Conservation (phyloP, 495 filamentous ascomycete genomes). For the Talaromyces proteolyticus region DNA sequence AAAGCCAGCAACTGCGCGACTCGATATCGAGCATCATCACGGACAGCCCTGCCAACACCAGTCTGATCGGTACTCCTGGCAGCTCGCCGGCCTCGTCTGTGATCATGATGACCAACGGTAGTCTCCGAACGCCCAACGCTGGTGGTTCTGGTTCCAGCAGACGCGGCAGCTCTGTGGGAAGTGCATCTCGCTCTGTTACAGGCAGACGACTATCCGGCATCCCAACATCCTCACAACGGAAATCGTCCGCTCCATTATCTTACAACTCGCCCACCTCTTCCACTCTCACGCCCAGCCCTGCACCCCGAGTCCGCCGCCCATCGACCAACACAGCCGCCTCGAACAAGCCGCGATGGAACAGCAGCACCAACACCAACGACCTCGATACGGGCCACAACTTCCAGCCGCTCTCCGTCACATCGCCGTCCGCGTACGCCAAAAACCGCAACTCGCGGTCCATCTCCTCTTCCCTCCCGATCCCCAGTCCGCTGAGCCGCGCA, state of each 20-base stretch:
- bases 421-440: slow-evolving; percentile 58
- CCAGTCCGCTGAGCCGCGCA: slow-evolving; percentile 31
- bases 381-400: slow-evolving; percentile 64
- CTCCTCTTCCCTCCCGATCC: slow-evolving; percentile 30
- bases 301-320: slow-evolving; percentile 36
- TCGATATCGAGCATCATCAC: slow-evolving; percentile 90
- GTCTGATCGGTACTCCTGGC: slow-evolving; percentile 70
- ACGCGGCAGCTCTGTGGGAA: slow-evolving; percentile 45
- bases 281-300: slow-evolving; percentile 51
- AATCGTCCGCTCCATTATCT: slow-evolving; percentile 17
- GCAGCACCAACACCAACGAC: slow-evolving; percentile 63
- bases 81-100: slow-evolving; percentile 91
- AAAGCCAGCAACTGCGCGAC: slow-evolving; percentile 73
- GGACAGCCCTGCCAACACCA: slow-evolving; percentile 71
- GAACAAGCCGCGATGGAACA: slow-evolving; percentile 76
- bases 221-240: slow-evolving; percentile 21
- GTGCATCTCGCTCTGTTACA: slow-evolving; percentile 36
- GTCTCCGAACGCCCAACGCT: slow-evolving; percentile 35
- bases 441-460: slow-evolving; percentile 26
- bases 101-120: slow-evolving; percentile 50
- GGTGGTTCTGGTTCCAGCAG: slow-evolving; percentile 37
- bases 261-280: slow-evolving; percentile 34
- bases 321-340: slow-evolving; percentile 35
- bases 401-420: slow-evolving; percentile 57
- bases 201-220: slow-evolving; percentile 39